Conservation (phyloP, 2,329 filamentous ascomycete genomes). For the Dactylellina drechsleri region DNA sequence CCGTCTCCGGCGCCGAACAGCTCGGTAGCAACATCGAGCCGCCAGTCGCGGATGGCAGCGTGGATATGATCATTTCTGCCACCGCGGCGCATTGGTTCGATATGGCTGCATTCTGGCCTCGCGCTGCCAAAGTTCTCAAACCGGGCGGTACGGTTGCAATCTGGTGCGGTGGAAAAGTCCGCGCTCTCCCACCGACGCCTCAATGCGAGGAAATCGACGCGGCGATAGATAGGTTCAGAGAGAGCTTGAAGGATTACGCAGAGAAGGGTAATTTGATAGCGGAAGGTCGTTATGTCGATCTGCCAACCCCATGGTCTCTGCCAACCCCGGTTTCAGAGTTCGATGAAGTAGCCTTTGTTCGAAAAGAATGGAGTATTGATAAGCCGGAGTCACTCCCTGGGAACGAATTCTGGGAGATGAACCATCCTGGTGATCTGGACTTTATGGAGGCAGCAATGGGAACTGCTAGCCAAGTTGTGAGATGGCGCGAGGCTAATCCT, state of each 20-base stretch:
- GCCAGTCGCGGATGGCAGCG: slow-evolving; percentile 60
- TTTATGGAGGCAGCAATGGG: slow-evolving; percentile 61
- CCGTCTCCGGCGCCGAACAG: slow-evolving; percentile 64
- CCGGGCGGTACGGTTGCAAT: slow-evolving; percentile 69
- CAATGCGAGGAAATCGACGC: slow-evolving; percentile 63
- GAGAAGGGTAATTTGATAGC: slow-evolving; percentile 59
- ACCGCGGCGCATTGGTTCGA: slow-evolving; percentile 71
- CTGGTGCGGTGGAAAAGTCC: slow-evolving; percentile 63
- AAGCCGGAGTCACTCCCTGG: slow-evolving; percentile 40
- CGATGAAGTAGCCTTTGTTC: slow-evolving; percentile 61
- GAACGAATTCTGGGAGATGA: slow-evolving; percentile 59
- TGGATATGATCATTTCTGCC: slow-evolving; percentile 67
- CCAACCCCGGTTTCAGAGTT: slow-evolving; percentile 61
- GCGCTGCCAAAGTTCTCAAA: slow-evolving; percentile 65
- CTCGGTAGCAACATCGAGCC: slow-evolving; percentile 60
- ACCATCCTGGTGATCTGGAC: slow-evolving; percentile 59
- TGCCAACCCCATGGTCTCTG: slow-evolving; percentile 66
- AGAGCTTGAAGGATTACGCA: slow-evolving; percentile 62
- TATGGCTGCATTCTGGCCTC: slow-evolving; percentile 66
- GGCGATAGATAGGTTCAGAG: slow-evolving; percentile 62
- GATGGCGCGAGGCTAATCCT: slow-evolving; percentile 65
- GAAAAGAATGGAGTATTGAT: slow-evolving; percentile 64
- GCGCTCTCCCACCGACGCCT: slow-evolving; percentile 60
- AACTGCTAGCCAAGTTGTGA: slow-evolving; percentile 62
- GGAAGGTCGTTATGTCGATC: background rate